Conservation (phyloP, 2,329 filamentous ascomycete species). For the Colletotrichum australisinense region DNA sequence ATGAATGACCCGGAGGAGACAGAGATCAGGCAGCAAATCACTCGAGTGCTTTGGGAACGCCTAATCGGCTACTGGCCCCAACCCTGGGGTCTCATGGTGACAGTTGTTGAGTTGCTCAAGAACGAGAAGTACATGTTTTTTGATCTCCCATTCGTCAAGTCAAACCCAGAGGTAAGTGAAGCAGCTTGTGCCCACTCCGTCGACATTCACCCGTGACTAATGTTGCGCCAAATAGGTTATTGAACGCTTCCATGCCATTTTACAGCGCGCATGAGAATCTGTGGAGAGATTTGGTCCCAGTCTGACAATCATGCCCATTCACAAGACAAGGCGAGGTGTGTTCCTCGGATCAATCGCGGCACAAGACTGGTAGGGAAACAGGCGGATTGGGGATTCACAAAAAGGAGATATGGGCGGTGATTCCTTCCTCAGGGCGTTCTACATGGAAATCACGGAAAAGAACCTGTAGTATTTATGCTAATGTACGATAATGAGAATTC, state of each 20-base stretch:
- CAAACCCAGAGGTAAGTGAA: constrained; percentile 80
- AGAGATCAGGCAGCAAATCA: constrained; percentile 90
- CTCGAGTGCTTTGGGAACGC: constrained; percentile 87
- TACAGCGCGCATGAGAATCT: constrained; percentile 15
- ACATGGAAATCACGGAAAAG: neutral
- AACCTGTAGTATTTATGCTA: constrained; percentile 22
- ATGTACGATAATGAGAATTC: constrained; percentile 27
- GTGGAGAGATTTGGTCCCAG: neutral
- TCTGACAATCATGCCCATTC: neutral
- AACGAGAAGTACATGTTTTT: constrained; percentile 94
- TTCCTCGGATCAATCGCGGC: neutral
- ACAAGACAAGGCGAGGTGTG: neutral
- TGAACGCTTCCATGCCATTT: constrained; percentile 35
- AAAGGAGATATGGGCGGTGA: constrained; percentile 1
- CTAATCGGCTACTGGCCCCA: constrained; percentile 91
- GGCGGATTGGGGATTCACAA: neutral
- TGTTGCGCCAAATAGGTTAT: constrained; percentile 18
- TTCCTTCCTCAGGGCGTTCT: constrained; percentile 9
- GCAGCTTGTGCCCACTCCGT: neutral
- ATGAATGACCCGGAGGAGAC: constrained; percentile 78
- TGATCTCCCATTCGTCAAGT: constrained; percentile 91
- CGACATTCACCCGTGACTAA: neutral
- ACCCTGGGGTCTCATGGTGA: constrained; percentile 93
- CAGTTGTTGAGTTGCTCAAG: constrained; percentile 89
- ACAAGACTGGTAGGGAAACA: neutral